Evolutionary conservation across 2,329 filamentous ascomycete genomes (phyloP), one percentile per base, ranked within the genome.

Genomic region (Emmonsiellopsis sp.): DNA sequence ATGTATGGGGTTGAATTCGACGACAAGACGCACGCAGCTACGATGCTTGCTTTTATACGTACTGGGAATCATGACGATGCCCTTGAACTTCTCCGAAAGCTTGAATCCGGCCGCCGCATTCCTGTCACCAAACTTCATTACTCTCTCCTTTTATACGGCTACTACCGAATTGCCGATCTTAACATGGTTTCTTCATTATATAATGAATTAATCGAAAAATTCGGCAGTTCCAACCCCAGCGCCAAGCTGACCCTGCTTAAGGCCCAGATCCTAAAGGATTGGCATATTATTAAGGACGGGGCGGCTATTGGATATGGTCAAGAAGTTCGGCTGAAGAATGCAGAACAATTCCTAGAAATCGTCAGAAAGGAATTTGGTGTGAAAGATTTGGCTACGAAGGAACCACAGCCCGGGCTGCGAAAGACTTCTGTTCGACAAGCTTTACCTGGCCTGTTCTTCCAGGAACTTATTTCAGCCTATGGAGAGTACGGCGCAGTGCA

Each of bases 31-130:
- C 85, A 84, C 62, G 76, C 75, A 45, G 78, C 81, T 48, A 65
- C 86, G 42, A 83, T 87, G 75, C 76, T 80, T 52, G 74, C 74
- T 32, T 66, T 86, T 48, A 70, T 74, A 7, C 68, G 78, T 53
- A 66, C 76, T 46, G 72, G 75, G 49, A 75, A 78, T 57, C 77
- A 82, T 6, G 71, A 77, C 56, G 73, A 76, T 47, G 83, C 84
- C 2, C 76, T 73, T 54, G 74, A 74, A 46, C 76, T 86, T 47
- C 63, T 75, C 14, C 60, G 66, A 50, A 62, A 61, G 6, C 64
- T 75, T 52, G 70, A 73, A 53, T 60, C 66, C 54, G 68, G 65
- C 52, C 62, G 61, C 32, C 59, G 60, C n/a, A 62, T 75, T 17
- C 61, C 69, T 39, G 65, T 70, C 2, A 72, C 67, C 0, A 64